Percentiles rank a stretch among this genome's conserved stretches.
Evolutionary conservation across 129 eudicot species (phyloP).

Genomic region (Centrapalus pauciflorus): DNA sequence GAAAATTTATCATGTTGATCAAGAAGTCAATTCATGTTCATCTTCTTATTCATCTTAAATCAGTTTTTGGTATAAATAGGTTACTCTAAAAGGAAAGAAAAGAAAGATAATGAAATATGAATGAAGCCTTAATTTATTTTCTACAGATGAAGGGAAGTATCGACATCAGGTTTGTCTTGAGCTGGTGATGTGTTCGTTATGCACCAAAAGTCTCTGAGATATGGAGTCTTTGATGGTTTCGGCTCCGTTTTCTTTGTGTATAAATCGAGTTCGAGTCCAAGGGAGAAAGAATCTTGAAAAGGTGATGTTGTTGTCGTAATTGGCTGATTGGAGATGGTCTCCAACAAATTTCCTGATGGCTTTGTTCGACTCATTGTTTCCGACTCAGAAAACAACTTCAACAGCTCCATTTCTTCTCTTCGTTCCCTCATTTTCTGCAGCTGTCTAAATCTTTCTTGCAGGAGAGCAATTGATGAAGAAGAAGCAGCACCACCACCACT

Average conservation of each 20-base stretch:
- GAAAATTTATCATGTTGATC: no score
- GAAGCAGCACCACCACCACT: conserved; percentile 16
- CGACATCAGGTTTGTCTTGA: conserved; percentile 37
- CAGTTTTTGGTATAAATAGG: conserved; percentile 17
- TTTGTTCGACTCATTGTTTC: conserved; percentile 12
- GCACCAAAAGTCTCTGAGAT: conserved; percentile 26
- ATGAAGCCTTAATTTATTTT: not conserved
- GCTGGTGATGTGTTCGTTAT: conserved; percentile 8
- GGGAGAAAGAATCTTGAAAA: conserved; percentile 45
- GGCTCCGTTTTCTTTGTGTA: conserved; percentile 19
- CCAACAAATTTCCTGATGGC: conserved; percentile 1
- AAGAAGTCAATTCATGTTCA: conserved; percentile 9
- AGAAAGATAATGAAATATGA: conserved; percentile 4
- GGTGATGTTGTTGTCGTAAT: conserved; percentile 5
- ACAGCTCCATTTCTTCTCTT: conserved; percentile 40
- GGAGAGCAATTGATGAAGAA: conserved; percentile 43
- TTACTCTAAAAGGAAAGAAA: conserved; percentile 30
- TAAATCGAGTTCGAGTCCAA: conserved; percentile 48
- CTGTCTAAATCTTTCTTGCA: conserved; percentile 60
- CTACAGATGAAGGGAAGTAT: conserved; percentile 65
- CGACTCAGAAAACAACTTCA: conserved; percentile 21
- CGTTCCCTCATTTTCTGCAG: conserved; percentile 49
- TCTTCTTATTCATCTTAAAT: conserved; percentile 26
- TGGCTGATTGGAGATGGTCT: not conserved
- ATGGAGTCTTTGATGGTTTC: conserved; percentile 16